Evolutionary conservation across 306 rosid species (phyloP).

Genomic region (Vicia sativa): DNA sequence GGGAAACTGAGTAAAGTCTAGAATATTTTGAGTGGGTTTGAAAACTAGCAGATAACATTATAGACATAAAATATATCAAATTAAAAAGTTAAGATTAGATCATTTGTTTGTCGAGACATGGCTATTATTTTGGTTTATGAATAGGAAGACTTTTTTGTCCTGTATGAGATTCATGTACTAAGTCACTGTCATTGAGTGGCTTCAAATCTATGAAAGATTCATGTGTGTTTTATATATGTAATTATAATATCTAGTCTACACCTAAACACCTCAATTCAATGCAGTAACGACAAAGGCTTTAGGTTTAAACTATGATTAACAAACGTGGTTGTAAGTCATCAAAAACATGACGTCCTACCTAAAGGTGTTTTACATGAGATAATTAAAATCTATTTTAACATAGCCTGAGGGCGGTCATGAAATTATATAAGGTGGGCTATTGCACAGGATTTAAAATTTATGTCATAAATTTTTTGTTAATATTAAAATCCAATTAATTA

Average conservation of each 20-base stretch:
- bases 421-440: no score
- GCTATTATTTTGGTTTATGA: slow-evolving; percentile 33
- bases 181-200: slow-evolving; percentile 55
- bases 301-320: slow-evolving; percentile 22
- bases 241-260: slow-evolving; percentile 4
- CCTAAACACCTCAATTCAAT: slow-evolving; percentile 14
- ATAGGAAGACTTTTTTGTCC: slow-evolving; percentile 51
- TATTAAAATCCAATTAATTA: no score
- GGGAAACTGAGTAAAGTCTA: slow-evolving; percentile 22
- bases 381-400: background rate
- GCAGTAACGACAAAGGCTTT: slow-evolving; percentile 25
- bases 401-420: no score
- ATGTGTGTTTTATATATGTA: slow-evolving; percentile 35
- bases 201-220: slow-evolving; percentile 71
- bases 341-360: slow-evolving; percentile 28
- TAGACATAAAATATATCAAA: slow-evolving; percentile 15
- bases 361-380: background rate
- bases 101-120: slow-evolving; percentile 40
- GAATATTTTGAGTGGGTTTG: slow-evolving; percentile 20
- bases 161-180: slow-evolving; percentile 43
- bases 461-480: no score
- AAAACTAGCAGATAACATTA: slow-evolving; percentile 42
- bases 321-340: slow-evolving; percentile 42
- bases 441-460: background rate
- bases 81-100: slow-evolving; percentile 4